Base-by-base conservation (phyloP, 2,329 filamentous ascomycete species). In the Aspergillus melleus region DNA sequence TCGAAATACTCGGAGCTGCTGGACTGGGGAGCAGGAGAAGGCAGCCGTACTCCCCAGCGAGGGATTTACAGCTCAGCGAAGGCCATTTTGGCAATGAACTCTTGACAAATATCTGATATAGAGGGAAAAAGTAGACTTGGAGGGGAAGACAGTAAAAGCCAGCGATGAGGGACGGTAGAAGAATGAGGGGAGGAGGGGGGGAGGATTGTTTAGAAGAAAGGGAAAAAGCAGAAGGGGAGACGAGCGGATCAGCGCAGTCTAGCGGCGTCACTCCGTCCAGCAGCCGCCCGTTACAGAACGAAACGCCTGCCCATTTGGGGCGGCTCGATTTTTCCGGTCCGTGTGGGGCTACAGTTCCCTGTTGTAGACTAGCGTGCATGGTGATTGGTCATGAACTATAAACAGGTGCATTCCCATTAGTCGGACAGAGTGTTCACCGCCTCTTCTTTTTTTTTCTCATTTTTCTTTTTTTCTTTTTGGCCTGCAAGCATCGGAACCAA, bases 51-150 rank as follows among this genome's bases (percentile, higher is more conserved):
- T 86, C 87, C 88, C 88, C 87, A 92, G 90, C 88, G 88, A 78
- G 87, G 85, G 80, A 86, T 91, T 93, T 92, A 96, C 89, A 94
- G 90, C 90, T 89, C 89, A 90, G 87, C 88, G 88, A 90, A 82
- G 84, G 88, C 87, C 88, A 80, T 80, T 83, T 64, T 86, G 86
- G 86, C 86, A 85, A 88, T 63, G 60, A 88, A 78, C 81, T 83
- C 82, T 90, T 87, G 88, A 90, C 88, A 83, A 42, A 88, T 89
- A 88, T 86, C 85, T 82, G 73, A 63, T 58, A 47, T 54, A 57
- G 49, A 52, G 42, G 36, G 65, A 63, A 66, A 64, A 56, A 58
- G 39, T 39, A n/a, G 24, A 46, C 14, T 24, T 8, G 24, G 22
- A 32, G 14, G 20, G 30, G 60, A 59, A 57, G 57, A 62, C 57